phyloP scores from a whole-genome alignment of 1,284 basidiomycete genomes.

The Ganoderma multipileum region DNA sequence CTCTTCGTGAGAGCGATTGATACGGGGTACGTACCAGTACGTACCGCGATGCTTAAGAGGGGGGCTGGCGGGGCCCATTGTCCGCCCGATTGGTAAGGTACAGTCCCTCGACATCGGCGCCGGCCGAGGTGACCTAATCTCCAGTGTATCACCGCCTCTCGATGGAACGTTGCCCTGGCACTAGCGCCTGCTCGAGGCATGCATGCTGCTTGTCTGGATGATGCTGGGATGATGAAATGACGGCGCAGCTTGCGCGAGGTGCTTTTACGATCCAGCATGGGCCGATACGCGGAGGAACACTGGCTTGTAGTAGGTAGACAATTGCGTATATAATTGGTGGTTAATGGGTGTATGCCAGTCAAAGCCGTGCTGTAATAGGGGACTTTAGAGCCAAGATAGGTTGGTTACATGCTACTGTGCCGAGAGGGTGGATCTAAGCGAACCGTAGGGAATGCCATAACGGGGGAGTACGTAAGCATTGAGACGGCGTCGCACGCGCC shows the following conservation, averaged over 20 bases:
- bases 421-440: neutral
- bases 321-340: neutral
- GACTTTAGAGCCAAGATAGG: neutral
- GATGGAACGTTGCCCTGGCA: constrained; percentile 1
- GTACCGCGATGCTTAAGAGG: neutral
- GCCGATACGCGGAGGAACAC: neutral
- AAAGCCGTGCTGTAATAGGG: neutral
- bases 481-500: constrained; percentile 17
- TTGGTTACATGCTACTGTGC: neutral
- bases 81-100: constrained; percentile 14
- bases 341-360: neutral
- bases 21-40: neutral
- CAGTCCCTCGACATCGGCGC: neutral
- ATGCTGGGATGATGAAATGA: neutral
- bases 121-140: neutral
- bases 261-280: neutral
- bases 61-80: constrained; percentile 12
- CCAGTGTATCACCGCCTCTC: constrained; percentile 1
- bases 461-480: constrained; percentile 26
- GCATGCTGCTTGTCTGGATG: neutral
- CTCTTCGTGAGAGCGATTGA: neutral
- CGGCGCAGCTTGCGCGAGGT: neutral
- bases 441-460: constrained; percentile 13
- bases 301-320: neutral
- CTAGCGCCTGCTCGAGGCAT: constrained; percentile 1